Conservation (phyloP, 345 rosid genomes). For the Aquilaria malaccensis region DNA sequence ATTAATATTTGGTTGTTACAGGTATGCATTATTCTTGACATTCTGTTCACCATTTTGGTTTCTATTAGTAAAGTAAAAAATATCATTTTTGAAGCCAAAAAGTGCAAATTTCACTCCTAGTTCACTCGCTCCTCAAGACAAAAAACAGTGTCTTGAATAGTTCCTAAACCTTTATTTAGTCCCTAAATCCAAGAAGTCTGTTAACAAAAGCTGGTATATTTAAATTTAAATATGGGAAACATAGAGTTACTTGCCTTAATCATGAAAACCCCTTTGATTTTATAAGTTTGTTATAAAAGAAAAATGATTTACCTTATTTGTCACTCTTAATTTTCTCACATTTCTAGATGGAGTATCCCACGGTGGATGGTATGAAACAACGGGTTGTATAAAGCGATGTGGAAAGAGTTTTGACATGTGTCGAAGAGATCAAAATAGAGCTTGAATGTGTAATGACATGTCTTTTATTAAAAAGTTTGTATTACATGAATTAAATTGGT, state of each 20-base stretch:
- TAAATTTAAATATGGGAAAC: not conserved
- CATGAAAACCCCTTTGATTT: too few species aligned
- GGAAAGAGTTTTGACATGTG: constrained; percentile 62
- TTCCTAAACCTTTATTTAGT: too few species aligned
- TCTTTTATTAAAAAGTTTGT: constrained; percentile 1
- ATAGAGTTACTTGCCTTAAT: too few species aligned
- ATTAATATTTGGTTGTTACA: too few species aligned
- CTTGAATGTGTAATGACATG: constrained; percentile 28
- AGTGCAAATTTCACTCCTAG: too few species aligned
- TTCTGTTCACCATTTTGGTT: too few species aligned
- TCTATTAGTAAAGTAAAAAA: too few species aligned
- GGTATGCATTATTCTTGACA: too few species aligned
- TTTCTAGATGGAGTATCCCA: constrained; percentile 42
- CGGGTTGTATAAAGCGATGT: constrained; percentile 53
- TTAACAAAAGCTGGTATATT: constrained; percentile 65
- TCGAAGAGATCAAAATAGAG: constrained; percentile 60
- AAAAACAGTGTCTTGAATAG: too few species aligned
- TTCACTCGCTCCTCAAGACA: too few species aligned
- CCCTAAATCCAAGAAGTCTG: constrained; percentile 46
- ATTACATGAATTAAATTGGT: not conserved
- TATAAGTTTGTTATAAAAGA: too few species aligned
- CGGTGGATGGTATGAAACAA: constrained; percentile 32
- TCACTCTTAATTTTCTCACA: constrained; percentile 13
- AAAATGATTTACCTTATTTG: not conserved
- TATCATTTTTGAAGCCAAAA: too few species aligned